These are phyloP conservation scores for Ustilago nuda DNA, from an alignment of 1,284 basidiomycete species.

Conservation along the genomic window DNA sequence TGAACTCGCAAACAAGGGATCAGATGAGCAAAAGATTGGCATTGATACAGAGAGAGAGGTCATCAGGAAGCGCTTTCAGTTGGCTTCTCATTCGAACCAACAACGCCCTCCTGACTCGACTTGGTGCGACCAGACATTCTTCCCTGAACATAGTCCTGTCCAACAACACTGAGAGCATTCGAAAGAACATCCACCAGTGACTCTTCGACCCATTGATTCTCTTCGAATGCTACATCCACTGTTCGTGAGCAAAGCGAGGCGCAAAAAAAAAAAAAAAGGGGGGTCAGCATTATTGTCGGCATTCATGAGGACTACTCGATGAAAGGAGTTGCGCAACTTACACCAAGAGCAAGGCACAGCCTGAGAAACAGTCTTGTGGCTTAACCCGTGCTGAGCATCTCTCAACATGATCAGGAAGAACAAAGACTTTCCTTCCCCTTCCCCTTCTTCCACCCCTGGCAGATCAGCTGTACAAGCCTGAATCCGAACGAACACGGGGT, in stretches of 20 bases:
- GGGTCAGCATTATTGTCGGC: neutral
- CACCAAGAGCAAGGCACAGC: constrained; percentile 62
- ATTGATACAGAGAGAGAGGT: neutral
- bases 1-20: neutral
- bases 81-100: constrained; percentile 8
- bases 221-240: constrained; percentile 62
- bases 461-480: constrained; percentile 75
- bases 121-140: constrained; percentile 53
- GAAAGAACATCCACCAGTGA: constrained; percentile 65
- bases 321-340: constrained; percentile 32
- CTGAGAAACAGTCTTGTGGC: constrained; percentile 64
- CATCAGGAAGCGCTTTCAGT: constrained; percentile 6
- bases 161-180: constrained; percentile 60
- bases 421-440: constrained; percentile 29
- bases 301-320: neutral
- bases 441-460: constrained; percentile 24
- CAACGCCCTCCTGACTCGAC: constrained; percentile 47
- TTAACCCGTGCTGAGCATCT: constrained; percentile 62
- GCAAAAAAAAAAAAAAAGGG: neutral
- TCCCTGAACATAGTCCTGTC: constrained; percentile 63
- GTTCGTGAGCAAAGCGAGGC: constrained; percentile 9
- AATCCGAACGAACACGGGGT: constrained; percentile 91
- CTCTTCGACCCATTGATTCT: constrained; percentile 68
- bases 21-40: neutral
- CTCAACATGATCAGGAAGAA: constrained; percentile 62